Conservation (phyloP, 2,329 filamentous ascomycete species). For the Aureobasidium vineae region DNA sequence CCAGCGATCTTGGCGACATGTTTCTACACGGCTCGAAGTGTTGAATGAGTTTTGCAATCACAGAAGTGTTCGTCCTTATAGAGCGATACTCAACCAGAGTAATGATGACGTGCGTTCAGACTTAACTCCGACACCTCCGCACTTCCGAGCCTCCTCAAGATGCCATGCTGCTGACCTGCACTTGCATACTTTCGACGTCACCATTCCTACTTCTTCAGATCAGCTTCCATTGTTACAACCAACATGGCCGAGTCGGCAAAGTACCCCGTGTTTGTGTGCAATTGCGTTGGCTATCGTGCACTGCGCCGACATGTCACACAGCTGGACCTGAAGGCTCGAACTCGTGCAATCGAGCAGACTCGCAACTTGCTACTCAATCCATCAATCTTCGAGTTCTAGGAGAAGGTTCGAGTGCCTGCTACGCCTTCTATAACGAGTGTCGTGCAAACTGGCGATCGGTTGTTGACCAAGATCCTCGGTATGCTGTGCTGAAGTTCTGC, state of each 20-base stretch:
- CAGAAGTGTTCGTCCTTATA: not conserved
- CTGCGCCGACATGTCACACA: not conserved
- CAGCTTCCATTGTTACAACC: not conserved
- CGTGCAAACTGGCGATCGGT: not conserved
- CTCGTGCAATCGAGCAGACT: not conserved
- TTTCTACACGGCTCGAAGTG: not conserved
- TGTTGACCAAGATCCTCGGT: not conserved
- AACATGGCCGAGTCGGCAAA: not conserved
- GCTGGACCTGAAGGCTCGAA: not conserved
- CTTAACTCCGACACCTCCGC: not conserved
- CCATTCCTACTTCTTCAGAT: not conserved
- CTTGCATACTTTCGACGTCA: not conserved
- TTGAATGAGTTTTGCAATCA: not conserved
- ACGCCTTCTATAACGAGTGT: too few relatives aligned
- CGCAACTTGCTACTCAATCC: not conserved
- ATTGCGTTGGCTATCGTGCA: not conserved
- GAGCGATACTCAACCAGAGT: not conserved
- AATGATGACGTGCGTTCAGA: not conserved
- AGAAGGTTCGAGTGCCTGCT: not conserved
- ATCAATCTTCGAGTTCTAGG: not conserved
- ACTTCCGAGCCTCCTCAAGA: not conserved
- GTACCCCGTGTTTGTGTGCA: not conserved
- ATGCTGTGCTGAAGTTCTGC: not conserved
- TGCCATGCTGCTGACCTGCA: not conserved
- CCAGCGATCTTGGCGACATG: conserved; percentile 33